A percentile compares a stretch with the other conserved stretches of the same genome.
These are phyloP conservation scores for Pseudogymnoascus sp. DNA, from an alignment of 2,329 filamentous ascomycete species.

Conservation along the genomic window DNA sequence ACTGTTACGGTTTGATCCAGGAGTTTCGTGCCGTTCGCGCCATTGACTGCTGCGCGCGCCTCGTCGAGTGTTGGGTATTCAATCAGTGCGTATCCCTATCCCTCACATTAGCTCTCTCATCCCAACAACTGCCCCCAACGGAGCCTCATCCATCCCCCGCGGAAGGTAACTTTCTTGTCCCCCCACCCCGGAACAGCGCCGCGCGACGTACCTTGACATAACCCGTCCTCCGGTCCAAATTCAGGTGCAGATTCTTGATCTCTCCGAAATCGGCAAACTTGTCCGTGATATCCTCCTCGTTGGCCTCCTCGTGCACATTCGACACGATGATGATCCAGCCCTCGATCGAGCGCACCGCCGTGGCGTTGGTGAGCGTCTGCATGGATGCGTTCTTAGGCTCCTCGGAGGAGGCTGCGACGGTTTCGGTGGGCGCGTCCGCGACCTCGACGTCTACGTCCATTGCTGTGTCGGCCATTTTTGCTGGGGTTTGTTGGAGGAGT, in stretches of 20 bases:
- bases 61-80: slow-evolving; percentile 75
- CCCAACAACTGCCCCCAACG: background rate
- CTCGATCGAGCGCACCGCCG: slow-evolving; percentile 77
- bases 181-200: background rate
- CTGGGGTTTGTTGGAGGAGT: background rate
- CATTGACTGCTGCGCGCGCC: slow-evolving; percentile 73
- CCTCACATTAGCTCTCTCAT: background rate
- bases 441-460: slow-evolving; percentile 35
- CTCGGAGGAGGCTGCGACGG: slow-evolving; percentile 36
- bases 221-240: slow-evolving; percentile 72
- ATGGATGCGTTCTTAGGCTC: slow-evolving; percentile 55
- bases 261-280: slow-evolving; percentile 77
- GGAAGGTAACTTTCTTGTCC: background rate
- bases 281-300: slow-evolving; percentile 74
- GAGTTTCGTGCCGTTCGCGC: slow-evolving; percentile 67
- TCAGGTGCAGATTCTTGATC: slow-evolving; percentile 80
- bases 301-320: slow-evolving; percentile 81
- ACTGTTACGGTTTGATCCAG: slow-evolving; percentile 74
- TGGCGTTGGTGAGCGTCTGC: slow-evolving; percentile 65
- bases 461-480: slow-evolving; percentile 36
- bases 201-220: slow-evolving; percentile 65
- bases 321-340: slow-evolving; percentile 84
- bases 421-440: slow-evolving; percentile 19
- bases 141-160: background rate
- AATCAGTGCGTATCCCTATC: slow-evolving; percentile 73